Evolutionary conservation across 139 green algal genomes (phyloP).

Genomic region (Chlorella sorokiniana): DNA sequence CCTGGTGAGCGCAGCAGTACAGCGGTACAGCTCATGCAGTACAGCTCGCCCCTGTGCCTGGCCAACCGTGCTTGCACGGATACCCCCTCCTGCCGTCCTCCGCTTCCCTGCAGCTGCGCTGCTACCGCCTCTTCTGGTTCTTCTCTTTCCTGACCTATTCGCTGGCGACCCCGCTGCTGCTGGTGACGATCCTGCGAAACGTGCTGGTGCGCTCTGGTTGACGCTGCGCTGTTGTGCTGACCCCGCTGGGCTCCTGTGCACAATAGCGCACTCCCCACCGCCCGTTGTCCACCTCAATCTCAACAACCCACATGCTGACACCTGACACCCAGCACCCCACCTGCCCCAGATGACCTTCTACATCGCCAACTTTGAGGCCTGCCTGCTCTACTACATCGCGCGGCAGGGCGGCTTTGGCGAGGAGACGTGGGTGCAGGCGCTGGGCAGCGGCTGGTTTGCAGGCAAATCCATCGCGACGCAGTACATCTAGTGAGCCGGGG

Average conservation of each 20-base stretch:
- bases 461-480: background rate
- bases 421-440: constrained; percentile 44
- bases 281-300: background rate
- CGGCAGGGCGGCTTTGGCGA: constrained; percentile 36
- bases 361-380: constrained; percentile 57
- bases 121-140: constrained; percentile 36
- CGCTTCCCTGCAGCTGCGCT: constrained; percentile 21
- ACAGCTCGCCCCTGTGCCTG: too few species aligned
- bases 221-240: too few species aligned
- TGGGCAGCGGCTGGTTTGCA: constrained; percentile 21
- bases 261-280: too few species aligned
- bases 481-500: constrained; percentile 12
- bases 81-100: background rate
- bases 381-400: constrained; percentile 59
- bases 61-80: too few species aligned
- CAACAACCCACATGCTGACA: too few species aligned
- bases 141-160: constrained; percentile 37
- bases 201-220: constrained; percentile 11
- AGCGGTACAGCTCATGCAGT: background rate
- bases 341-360: constrained; percentile 40
- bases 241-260: background rate
- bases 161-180: constrained; percentile 30
- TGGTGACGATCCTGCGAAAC: constrained; percentile 33
- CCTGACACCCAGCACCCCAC: background rate
- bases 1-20: background rate